Percentiles rank a stretch among this genome's conserved stretches.
phyloP scores from a whole-genome alignment of 1,284 basidiomycete species.

The Trichosporon inkin region DNA sequence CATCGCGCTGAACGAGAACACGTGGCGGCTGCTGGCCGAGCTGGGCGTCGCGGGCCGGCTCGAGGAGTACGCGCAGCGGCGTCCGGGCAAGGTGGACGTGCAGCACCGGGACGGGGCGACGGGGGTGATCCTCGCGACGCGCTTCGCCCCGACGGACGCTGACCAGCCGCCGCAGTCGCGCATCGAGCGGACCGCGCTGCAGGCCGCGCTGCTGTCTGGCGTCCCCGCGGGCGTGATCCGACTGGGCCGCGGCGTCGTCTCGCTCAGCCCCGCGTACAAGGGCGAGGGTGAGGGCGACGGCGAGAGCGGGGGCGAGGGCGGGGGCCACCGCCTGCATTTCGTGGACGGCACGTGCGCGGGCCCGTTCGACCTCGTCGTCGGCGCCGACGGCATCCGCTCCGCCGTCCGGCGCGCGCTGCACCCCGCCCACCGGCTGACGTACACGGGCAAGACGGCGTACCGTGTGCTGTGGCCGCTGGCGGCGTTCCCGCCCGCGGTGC shows the following conservation, averaged over 20 bases:
- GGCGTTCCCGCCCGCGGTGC: slow-evolving; percentile 10
- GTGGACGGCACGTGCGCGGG: slow-evolving; percentile 25
- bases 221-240: slow-evolving; percentile 28
- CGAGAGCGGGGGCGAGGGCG: too few species aligned
- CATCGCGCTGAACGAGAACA: slow-evolving; percentile 38
- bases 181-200: slow-evolving; percentile 34
- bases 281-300: too few species aligned
- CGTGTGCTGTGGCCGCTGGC: slow-evolving; percentile 30
- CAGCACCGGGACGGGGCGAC: slow-evolving; percentile 30
- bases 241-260: slow-evolving; percentile 27
- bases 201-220: slow-evolving; percentile 28
- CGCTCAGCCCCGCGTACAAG: too few species aligned
- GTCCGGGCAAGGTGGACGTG: slow-evolving; percentile 17
- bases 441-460: slow-evolving; percentile 35
- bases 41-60: slow-evolving; percentile 30
- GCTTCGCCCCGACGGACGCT: slow-evolving; percentile 19
- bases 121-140: slow-evolving; percentile 22
- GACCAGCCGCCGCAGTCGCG: slow-evolving; percentile 23
- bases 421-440: slow-evolving; percentile 32
- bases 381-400: slow-evolving; percentile 39
- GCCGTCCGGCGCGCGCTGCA: slow-evolving; percentile 30
- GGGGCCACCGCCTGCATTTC: slow-evolving; percentile 26
- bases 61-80: slow-evolving; percentile 22
- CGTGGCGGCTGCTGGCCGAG: slow-evolving; percentile 32
- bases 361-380: slow-evolving; percentile 34